Conservation (phyloP, 805 yeast species). For the Torulaspora microellipsoides region DNA sequence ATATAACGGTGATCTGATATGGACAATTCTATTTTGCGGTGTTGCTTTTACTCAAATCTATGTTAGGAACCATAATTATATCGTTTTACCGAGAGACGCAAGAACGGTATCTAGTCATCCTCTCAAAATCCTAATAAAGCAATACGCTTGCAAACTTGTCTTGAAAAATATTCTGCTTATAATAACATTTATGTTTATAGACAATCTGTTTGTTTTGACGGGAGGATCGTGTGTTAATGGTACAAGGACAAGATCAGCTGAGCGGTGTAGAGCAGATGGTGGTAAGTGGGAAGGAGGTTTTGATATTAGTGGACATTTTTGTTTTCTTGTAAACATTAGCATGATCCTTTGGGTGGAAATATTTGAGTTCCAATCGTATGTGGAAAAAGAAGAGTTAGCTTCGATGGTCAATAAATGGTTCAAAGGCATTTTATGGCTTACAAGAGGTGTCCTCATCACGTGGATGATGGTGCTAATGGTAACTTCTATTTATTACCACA, state of each 20-base stretch:
- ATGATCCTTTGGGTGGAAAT: constrained; percentile 40
- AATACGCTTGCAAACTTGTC: constrained; percentile 25
- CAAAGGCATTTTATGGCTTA: constrained; percentile 4
- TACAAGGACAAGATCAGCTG: constrained; percentile 29
- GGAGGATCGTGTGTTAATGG: constrained; percentile 34
- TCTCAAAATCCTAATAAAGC: constrained; percentile 12
- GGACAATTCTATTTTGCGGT: constrained; percentile 24
- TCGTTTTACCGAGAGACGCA: constrained; percentile 15
- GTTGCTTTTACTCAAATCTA: constrained; percentile 22
- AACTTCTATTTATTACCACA: constrained; percentile 82
- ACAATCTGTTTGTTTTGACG: constrained; percentile 30
- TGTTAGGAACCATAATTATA: constrained; percentile 6
- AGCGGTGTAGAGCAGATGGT: constrained; percentile 27
- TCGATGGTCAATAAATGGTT: constrained; percentile 2
- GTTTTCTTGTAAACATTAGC: constrained; percentile 42
- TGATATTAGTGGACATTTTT: constrained; percentile 52
- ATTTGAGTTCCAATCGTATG: constrained; percentile 8
- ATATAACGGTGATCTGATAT: constrained; percentile 33
- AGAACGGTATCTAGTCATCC: constrained; percentile 1
- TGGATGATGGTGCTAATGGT: constrained; percentile 62
- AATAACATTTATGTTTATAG: constrained; percentile 31
- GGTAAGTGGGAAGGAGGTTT: constrained; percentile 48
- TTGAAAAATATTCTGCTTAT: constrained; percentile 25
- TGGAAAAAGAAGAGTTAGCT: constrained; percentile 11
- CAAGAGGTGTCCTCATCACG: constrained; percentile 19